Evolutionary conservation across 2,329 filamentous ascomycete genomes (phyloP).

Genomic region (Cercospora janseana): DNA sequence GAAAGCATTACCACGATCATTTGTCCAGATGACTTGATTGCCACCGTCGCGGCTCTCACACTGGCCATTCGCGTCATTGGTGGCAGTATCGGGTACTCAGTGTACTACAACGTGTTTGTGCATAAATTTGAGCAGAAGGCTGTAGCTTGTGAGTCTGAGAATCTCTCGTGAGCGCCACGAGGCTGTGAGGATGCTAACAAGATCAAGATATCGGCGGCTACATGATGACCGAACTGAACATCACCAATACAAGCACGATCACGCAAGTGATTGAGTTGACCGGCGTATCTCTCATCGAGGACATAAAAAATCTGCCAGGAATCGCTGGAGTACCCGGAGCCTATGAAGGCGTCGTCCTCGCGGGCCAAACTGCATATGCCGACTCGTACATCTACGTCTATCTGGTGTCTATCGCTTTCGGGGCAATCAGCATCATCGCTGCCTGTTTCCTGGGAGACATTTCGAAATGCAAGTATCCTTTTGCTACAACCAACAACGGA

Average conservation of each 20-base stretch:
- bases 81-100: conserved; percentile 54
- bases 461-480: conserved; percentile 29
- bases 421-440: conserved; percentile 31
- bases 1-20: conserved; percentile 57
- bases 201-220: conserved; percentile 51
- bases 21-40: conserved; percentile 68
- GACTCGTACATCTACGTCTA: conserved; percentile 34
- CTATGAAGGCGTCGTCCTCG: conserved; percentile 28
- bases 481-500: conserved; percentile 37
- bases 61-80: conserved; percentile 68
- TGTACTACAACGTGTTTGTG: conserved; percentile 42
- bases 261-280: conserved; percentile 54
- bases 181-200: background rate
- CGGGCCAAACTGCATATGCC: conserved; percentile 34
- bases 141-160: background rate
- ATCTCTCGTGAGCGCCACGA: background rate
- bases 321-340: conserved; percentile 50
- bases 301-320: conserved; percentile 51
- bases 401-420: conserved; percentile 36
- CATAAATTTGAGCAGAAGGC: conserved; percentile 45
- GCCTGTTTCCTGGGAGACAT: conserved; percentile 36
- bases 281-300: conserved; percentile 51
- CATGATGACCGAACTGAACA: conserved; percentile 50
- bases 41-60: conserved; percentile 65
- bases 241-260: conserved; percentile 46